Evolutionary conservation across 2,329 filamentous ascomycete species (phyloP), one percentile per base, ranked within the genome.

Genomic region (Mollisia scopiformis): DNA sequence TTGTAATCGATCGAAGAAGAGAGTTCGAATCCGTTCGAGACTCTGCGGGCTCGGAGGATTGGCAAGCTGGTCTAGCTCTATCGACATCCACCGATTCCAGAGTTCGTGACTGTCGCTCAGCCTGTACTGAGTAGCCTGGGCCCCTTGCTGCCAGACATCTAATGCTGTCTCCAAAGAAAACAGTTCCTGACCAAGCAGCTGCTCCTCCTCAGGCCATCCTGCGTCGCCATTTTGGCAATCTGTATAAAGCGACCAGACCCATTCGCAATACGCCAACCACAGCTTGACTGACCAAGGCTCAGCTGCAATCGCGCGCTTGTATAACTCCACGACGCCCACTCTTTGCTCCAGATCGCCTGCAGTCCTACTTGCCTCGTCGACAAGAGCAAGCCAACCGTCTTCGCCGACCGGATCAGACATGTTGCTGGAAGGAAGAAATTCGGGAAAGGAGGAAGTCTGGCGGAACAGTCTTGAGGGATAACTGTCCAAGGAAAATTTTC

Each of bases 201-300:
- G 85, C 67, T 93, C 90, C 28, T 93, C 89, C 28, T 86, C 82
- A 6, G 87, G 77, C 83, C 86, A 87, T 43, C 79, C 79, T 21
- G 81, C 77, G 57, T 84, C 80, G 57, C 77, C 75, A 60, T 81
- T 82, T 73, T 88, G 85, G 68, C 85, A 87, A 66, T 85, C 84
- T 55, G 82, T 81, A 74, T 91, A 88, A 11, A 93, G 85, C 21
- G 84, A 84, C 81, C 88, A 88, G 64, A 93, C 87, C 76, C 89
- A 94, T 69, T 93, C 87, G 75, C 88, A 91, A 72, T 93, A 94
- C 28, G 87, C 83, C 62, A 88, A 82, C 91, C 91, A 95, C 41
- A 94, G 78, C 64, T 84, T 86, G 62, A 89, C 79, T 69, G 91
- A 93, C 67, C 84, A 87, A 11, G 89, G 88, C 75, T 94, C 91